These are phyloP conservation scores for Termitomyces sp. DNA, from an alignment of 768 basidiomycete species.

Conservation along the genomic window DNA sequence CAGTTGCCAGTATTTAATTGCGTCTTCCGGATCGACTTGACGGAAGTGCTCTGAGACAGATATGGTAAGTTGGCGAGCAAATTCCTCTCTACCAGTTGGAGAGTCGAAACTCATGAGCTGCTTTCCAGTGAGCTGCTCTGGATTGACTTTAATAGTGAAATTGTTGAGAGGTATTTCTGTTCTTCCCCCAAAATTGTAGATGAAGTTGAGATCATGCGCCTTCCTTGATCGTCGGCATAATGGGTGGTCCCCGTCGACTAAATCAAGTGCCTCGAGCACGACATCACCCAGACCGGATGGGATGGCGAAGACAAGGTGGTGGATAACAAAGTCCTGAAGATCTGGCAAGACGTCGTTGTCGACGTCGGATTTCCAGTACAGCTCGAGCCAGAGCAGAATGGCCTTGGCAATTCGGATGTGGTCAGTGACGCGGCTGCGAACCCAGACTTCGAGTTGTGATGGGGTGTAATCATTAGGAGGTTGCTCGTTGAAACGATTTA, in stretches of 20 bases:
- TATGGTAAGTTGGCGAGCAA: conserved; percentile 44
- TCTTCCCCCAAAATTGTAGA: conserved; percentile 5
- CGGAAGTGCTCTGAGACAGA: conserved; percentile 33
- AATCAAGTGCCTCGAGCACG: conserved; percentile 27
- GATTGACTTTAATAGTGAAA: conserved; percentile 13
- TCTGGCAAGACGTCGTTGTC: conserved; percentile 40
- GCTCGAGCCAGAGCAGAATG: conserved; percentile 68
- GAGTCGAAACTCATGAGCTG: conserved; percentile 31
- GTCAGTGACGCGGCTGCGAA: conserved; percentile 42
- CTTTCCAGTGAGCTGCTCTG: conserved; percentile 21
- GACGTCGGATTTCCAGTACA: conserved; percentile 56
- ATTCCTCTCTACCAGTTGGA: conserved; percentile 33
- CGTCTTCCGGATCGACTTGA: conserved; percentile 39
- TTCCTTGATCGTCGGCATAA: conserved; percentile 13
- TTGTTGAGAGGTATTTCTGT: neutral
- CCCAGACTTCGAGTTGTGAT: conserved; percentile 32
- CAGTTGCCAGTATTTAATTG: conserved; percentile 36
- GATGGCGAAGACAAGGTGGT: conserved; percentile 24
- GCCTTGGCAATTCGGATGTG: conserved; percentile 59
- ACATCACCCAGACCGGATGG: conserved; percentile 21
- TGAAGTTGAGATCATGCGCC: conserved; percentile 9
- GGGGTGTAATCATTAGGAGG: conserved; percentile 22
- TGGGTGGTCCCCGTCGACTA: conserved; percentile 12
- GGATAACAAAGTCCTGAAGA: conserved; percentile 21
- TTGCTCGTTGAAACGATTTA: conserved; percentile 46